phyloP scores from a whole-genome alignment of 768 basidiomycete species.

The Xanthoconium purpureum region DNA sequence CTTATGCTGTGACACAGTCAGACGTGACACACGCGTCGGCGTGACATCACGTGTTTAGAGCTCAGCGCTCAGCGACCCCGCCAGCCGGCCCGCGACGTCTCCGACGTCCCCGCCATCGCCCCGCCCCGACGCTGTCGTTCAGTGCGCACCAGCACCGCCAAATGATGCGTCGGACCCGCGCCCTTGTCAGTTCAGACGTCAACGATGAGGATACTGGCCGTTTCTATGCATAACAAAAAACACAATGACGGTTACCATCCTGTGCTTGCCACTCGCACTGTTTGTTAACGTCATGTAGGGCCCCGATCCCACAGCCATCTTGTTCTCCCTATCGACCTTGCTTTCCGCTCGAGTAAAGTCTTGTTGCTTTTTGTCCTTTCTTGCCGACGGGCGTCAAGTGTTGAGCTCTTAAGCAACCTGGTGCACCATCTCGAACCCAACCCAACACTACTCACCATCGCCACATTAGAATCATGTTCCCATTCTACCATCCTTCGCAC shows the following conservation, averaged over 20 bases:
- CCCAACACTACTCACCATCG: not conserved
- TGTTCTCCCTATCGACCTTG: conserved; percentile 10
- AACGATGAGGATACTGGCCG: not conserved
- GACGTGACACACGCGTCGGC: conserved; percentile 1
- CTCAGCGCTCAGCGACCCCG: not conserved
- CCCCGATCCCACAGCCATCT: not conserved
- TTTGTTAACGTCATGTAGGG: not conserved
- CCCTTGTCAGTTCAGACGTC: too few species aligned
- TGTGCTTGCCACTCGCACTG: not conserved
- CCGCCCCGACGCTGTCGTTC: not conserved
- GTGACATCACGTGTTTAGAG: conserved; percentile 6
- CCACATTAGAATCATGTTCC: conserved; percentile 4
- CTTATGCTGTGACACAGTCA: not conserved
- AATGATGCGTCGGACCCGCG: not conserved
- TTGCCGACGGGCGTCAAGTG: not conserved
- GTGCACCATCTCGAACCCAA: not conserved
- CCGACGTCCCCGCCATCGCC: not conserved
- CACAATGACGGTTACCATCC: conserved; percentile 2
- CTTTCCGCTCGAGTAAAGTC: not conserved
- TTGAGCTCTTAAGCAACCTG: not conserved
- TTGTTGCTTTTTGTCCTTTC: not conserved
- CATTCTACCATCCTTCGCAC: not conserved
- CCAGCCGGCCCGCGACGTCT: not conserved
- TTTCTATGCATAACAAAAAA: not conserved
- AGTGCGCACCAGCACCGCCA: not conserved